Base-by-base conservation (phyloP, 176 grass and related monocot genomes). In the Guadua angustifolia region DNA sequence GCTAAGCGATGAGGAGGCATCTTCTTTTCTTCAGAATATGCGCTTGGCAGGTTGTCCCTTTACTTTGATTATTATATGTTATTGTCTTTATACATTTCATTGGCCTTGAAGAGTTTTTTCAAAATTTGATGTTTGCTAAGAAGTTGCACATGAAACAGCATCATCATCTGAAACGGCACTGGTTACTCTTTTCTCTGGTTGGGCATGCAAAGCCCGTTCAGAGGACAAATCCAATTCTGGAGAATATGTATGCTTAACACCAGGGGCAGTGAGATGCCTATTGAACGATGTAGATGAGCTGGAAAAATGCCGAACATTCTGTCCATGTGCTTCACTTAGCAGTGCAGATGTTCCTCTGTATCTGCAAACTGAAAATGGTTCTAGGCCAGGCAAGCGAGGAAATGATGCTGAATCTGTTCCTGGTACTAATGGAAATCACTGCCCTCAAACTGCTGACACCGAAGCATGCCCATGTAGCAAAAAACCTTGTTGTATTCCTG, bases 151-250 rank as follows among this genome's bases (percentile, higher is more conserved):
- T 88, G 79, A 79, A 86, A 81, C 85, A 99, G 97, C 97, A 40
- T 81, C 97, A 79, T 39, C 88, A 82, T 95, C 88, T 60, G 97
- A 96, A 92, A 47, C 86, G 62, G 91, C 93, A 76, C 62, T 99
- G 63, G 93, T 92, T 69, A 99, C 89, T 68, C 91, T 99, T 82
- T 89, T 99, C 43, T 96, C 89, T 89, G 97, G 97, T 65, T 99
- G 97, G 97, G 89, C 90, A 6, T 99, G 97, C 86, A 99, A 99
- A 87, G 91, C 88, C 21, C 86, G 83, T 57, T 78, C 71, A 39
- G 52, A 88, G 73, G 91, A 91, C 84, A 89, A 83, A 61, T 86
- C 85, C 55, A 88, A 73, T 78, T 84, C 83, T 91, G 85, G 93
- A 74, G 94, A 92, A 80, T 96, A 94, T 78, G 82, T 92, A 90